A percentile compares a stretch with the other conserved stretches of the same genome.
phyloP scores from a whole-genome alignment of 1,284 basidiomycete species.

The Cutaneotrichosporon mucoides region DNA sequence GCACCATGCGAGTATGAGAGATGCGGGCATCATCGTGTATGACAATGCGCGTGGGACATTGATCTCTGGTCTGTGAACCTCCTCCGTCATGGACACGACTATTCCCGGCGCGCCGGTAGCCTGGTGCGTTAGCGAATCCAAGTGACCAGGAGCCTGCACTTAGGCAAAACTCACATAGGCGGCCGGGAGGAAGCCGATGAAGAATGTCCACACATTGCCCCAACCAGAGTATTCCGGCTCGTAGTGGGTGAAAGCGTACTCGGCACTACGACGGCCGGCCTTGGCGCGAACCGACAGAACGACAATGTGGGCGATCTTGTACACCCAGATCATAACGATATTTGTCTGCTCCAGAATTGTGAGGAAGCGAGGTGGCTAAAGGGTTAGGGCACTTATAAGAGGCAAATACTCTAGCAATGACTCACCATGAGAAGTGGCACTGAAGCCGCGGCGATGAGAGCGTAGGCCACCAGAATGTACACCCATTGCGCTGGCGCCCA shows the following conservation, averaged over 20 bases:
- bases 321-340: conserved; percentile 11
- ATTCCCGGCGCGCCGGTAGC: conserved; percentile 13
- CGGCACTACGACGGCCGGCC: conserved; percentile 13
- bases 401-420: not conserved
- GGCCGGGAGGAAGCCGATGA: conserved; percentile 18
- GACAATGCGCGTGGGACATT: conserved; percentile 13
- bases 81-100: conserved; percentile 19
- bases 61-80: conserved; percentile 10
- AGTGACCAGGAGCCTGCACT: not conserved
- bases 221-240: conserved; percentile 13
- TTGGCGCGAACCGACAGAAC: conserved; percentile 13
- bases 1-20: conserved; percentile 13
- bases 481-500: conserved; percentile 16
- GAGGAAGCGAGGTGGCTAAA: conserved; percentile 3
- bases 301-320: conserved; percentile 13
- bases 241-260: conserved; percentile 19
- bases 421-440: conserved; percentile 10
- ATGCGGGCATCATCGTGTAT: conserved; percentile 15
- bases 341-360: conserved; percentile 10
- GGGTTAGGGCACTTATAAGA: not conserved
- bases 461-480: conserved; percentile 13
- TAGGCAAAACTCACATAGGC: conserved; percentile 1
- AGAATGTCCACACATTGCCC: conserved; percentile 17
- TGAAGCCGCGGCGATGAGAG: conserved; percentile 7
- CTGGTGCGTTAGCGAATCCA: no score